Conservation (phyloP, 345 rosid species). For the Atalantia buxifolia region DNA sequence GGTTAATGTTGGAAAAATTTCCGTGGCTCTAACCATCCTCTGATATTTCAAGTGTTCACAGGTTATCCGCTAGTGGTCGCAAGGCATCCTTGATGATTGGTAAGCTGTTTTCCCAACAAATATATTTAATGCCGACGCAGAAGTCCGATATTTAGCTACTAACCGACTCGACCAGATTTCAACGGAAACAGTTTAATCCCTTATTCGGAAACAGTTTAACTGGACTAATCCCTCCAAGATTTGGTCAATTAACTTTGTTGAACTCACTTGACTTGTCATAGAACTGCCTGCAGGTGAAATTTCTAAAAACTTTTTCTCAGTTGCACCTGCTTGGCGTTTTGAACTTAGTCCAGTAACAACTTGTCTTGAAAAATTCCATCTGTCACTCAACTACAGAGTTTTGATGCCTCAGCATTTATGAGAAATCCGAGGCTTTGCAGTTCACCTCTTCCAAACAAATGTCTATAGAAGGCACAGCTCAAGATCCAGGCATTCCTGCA, state of each 20-base stretch:
- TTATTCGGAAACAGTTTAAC: conserved; percentile 11
- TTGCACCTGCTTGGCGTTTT: not conserved
- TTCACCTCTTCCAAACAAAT: not conserved
- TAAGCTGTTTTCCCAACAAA: too few relatives aligned
- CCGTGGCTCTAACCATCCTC: fast-evolving
- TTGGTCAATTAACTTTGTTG: not conserved
- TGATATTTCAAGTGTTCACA: too few relatives aligned
- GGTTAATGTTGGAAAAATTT: too few relatives aligned
- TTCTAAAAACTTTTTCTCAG: not conserved
- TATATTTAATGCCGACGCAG: too few relatives aligned
- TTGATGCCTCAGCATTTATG: not conserved
- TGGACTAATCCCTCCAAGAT: not conserved
- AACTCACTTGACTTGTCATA: conserved; percentile 15
- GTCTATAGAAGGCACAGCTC: not conserved
- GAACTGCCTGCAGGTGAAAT: conserved; percentile 9
- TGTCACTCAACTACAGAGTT: conserved; percentile 8
- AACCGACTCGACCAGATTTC: too few relatives aligned
- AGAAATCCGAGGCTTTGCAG: conserved; percentile 17
- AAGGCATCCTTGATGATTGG: too few relatives aligned
- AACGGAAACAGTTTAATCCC: conserved; percentile 2
- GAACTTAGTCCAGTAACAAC: conserved; percentile 16
- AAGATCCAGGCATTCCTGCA: not conserved
- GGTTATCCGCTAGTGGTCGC: too few relatives aligned
- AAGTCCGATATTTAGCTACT: too few relatives aligned
- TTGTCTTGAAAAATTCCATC: conserved; percentile 14